These are phyloP conservation scores for Papiliotrema terrestris DNA, from an alignment of 1,284 basidiomycete genomes.

Conservation along the genomic window DNA sequence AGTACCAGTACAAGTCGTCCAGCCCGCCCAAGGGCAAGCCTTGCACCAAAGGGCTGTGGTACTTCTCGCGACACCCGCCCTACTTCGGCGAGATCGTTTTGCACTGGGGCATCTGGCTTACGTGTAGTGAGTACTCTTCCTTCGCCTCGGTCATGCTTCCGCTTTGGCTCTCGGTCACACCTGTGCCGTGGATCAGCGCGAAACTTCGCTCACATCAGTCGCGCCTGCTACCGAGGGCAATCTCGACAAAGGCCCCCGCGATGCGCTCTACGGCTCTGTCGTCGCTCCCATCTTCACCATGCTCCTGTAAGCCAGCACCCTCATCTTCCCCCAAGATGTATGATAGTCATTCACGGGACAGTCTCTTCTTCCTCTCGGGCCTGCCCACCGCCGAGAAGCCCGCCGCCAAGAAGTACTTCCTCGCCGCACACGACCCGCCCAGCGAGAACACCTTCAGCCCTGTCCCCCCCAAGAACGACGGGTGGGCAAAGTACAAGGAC, in stretches of 20 bases:
- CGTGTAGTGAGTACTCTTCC: constrained; percentile 48
- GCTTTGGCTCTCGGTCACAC: neutral
- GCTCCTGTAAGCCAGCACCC: constrained; percentile 51
- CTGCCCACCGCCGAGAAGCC: constrained; percentile 71
- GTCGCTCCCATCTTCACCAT: constrained; percentile 64
- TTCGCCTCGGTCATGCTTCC: too few species aligned
- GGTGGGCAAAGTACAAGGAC: constrained; percentile 58
- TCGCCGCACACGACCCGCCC: constrained; percentile 53
- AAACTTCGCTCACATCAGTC: constrained; percentile 29
- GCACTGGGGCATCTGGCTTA: constrained; percentile 69
- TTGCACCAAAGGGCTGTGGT: constrained; percentile 56
- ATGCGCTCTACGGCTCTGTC: constrained; percentile 61
- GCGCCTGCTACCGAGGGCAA: constrained; percentile 57
- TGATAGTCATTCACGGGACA: constrained; percentile 34
- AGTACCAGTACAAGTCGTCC: constrained; percentile 59
- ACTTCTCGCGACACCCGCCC: constrained; percentile 57
- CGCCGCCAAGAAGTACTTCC: constrained; percentile 62
- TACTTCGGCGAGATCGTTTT: constrained; percentile 73
- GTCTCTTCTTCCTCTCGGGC: constrained; percentile 65
- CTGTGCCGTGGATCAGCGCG: neutral
- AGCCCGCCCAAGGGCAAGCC: constrained; percentile 58
- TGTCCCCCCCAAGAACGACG: constrained; percentile 10
- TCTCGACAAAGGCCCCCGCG: constrained; percentile 50
- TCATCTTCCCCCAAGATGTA: neutral
- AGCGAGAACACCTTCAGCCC: neutral